phyloP scores from a whole-genome alignment of 2,329 filamentous ascomycete genomes.

The Colletotrichum destructivum region DNA sequence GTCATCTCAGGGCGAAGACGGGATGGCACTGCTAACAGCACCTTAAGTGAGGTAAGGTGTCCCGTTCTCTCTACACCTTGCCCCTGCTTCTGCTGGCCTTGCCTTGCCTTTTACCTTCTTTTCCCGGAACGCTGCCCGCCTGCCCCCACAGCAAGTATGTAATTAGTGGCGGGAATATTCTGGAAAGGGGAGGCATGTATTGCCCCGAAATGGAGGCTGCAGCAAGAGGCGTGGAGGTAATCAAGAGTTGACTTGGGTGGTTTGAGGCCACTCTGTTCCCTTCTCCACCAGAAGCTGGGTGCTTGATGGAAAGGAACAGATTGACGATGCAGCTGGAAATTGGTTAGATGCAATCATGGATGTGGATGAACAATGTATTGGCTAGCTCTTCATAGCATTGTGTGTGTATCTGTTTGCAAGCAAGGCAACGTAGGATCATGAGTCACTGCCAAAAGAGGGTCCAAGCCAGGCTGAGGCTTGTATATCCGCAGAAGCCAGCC shows the following conservation, averaged over 20 bases:
- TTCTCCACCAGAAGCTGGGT: neutral
- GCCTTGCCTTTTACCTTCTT: conserved; percentile 1
- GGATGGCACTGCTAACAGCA: conserved; percentile 39
- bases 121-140: conserved; percentile 14
- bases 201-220: conserved; percentile 21
- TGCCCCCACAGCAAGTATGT: conserved; percentile 15
- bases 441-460: conserved; percentile 20
- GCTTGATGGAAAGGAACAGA: neutral
- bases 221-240: neutral
- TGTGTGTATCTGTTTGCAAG: neutral
- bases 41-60: conserved; percentile 38
- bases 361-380: neutral
- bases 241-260: neutral
- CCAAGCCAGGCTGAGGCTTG: conserved; percentile 1
- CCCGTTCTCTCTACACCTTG: conserved; percentile 12
- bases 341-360: neutral
- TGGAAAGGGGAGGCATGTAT: conserved; percentile 33
- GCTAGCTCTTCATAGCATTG: too few species aligned
- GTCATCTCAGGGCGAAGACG: conserved; percentile 40
- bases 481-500: conserved; percentile 8
- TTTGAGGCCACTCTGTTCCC: conserved; percentile 39
- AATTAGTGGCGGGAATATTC: conserved; percentile 40
- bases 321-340: neutral
- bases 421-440: conserved; percentile 9
- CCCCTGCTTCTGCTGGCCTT: conserved; percentile 7